These are phyloP conservation scores for Articulospora tetracladia DNA, from an alignment of 495 filamentous ascomycete species.

Conservation along the genomic window DNA sequence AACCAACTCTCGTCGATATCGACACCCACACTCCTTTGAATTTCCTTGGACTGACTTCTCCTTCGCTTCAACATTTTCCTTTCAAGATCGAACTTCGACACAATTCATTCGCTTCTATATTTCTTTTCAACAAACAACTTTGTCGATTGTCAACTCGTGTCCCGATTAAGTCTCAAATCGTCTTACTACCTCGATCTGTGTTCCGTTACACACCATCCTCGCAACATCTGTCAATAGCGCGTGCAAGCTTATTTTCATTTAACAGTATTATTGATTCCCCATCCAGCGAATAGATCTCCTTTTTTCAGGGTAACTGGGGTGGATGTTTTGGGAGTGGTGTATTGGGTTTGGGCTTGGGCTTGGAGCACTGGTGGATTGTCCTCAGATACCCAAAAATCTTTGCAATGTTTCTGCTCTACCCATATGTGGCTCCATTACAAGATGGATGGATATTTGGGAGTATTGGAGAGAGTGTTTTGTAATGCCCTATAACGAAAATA, in stretches of 20 bases:
- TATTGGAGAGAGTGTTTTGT: neutral
- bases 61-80: slow-evolving; percentile 11
- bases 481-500: neutral
- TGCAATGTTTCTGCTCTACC: neutral
- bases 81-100: neutral
- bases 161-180: neutral
- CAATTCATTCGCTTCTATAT: slow-evolving; percentile 14
- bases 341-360: neutral
- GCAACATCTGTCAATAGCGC: neutral
- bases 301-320: slow-evolving; percentile 5
- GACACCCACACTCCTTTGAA: slow-evolving; percentile 23
- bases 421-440: neutral
- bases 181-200: neutral
- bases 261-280: slow-evolving; percentile 21
- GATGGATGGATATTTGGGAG: neutral
- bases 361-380: slow-evolving; percentile 4
- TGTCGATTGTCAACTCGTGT: slow-evolving; percentile 6
- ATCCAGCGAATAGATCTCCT: slow-evolving; percentile 24
- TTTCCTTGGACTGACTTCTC: slow-evolving; percentile 16
- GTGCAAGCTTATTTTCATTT: slow-evolving; percentile 11
- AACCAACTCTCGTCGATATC: slow-evolving; percentile 9
- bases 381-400: slow-evolving; percentile 2
- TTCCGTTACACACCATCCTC: neutral
- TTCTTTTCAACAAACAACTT: slow-evolving; percentile 10
- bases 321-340: neutral